A percentile compares a stretch with the other conserved stretches of the same genome.
These are phyloP conservation scores for Sclerotinia spermophila DNA, from an alignment of 2,329 filamentous ascomycete genomes.

Conservation along the genomic window DNA sequence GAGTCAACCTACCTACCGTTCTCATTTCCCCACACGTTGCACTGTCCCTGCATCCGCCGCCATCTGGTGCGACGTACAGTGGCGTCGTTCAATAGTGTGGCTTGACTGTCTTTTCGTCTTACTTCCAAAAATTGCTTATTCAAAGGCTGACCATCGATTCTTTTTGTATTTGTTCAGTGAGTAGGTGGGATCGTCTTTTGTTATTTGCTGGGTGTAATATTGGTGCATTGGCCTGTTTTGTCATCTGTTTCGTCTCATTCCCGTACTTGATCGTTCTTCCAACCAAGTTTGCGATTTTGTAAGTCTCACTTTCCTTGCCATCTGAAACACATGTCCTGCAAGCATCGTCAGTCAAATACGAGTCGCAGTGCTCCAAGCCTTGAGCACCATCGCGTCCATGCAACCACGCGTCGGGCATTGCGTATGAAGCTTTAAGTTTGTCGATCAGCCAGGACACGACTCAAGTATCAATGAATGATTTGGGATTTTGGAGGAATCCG, in stretches of 20 bases:
- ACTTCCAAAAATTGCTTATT: constrained; percentile 23
- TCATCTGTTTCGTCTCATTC: constrained; percentile 87
- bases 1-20: constrained; percentile 48
- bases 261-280: constrained; percentile 76
- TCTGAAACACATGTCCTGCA: constrained; percentile 19
- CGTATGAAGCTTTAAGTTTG: constrained; percentile 19
- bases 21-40: constrained; percentile 25
- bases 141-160: constrained; percentile 33
- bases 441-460: not conserved
- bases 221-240: constrained; percentile 85
- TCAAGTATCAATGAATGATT: not conserved
- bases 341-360: constrained; percentile 21
- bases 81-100: constrained; percentile 20
- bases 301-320: constrained; percentile 49
- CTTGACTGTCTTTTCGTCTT: constrained; percentile 28
- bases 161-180: constrained; percentile 59
- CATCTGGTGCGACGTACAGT: constrained; percentile 30
- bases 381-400: constrained; percentile 35
- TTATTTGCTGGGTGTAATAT: constrained; percentile 90
- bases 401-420: constrained; percentile 39
- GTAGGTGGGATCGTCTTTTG: constrained; percentile 92
- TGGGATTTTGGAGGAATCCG: constrained; percentile 4
- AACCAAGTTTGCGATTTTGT: constrained; percentile 95
- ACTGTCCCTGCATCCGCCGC: constrained; percentile 35
- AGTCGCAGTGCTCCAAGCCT: constrained; percentile 26